Conservation (phyloP, 441 rosid genomes). For the Eruca vesicaria region DNA sequence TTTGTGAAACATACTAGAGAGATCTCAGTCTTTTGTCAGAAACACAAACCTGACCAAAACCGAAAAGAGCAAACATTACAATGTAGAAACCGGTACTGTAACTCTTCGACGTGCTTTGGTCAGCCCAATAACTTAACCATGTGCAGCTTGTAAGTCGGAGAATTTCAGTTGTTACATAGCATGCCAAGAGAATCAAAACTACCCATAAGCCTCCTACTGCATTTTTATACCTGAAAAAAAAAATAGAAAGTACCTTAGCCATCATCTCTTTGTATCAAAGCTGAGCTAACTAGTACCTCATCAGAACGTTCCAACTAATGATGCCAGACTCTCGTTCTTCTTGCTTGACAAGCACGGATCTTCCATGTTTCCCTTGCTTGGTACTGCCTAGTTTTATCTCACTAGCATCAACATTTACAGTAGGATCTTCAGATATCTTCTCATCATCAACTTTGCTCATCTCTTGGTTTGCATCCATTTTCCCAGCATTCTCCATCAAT, state of each 20-base stretch:
- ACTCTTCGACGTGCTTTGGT: slow-evolving; percentile 60
- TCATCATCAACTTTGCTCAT: slow-evolving; percentile 23
- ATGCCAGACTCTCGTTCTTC: slow-evolving; percentile 94
- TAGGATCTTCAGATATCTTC: slow-evolving; percentile 30
- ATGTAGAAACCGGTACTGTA: slow-evolving; percentile 64
- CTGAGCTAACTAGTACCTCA: slow-evolving; percentile 48
- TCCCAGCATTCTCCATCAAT: slow-evolving; percentile 96
- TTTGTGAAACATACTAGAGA: neutral
- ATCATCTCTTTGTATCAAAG: neutral
- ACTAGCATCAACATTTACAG: slow-evolving; percentile 32
- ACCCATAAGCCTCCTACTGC: slow-evolving; percentile 90
- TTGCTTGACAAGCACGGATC: slow-evolving; percentile 79
- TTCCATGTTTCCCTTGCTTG: slow-evolving; percentile 54
- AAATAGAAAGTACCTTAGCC: neutral
- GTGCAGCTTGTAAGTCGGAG: slow-evolving; percentile 86
- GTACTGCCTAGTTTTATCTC: slow-evolving; percentile 33
- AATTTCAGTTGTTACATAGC: slow-evolving; percentile 75
- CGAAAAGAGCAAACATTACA: slow-evolving; percentile 70
- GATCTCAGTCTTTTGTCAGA: neutral
- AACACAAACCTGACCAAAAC: slow-evolving; percentile 76
- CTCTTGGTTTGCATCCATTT: slow-evolving; percentile 76
- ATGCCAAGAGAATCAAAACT: slow-evolving; percentile 63
- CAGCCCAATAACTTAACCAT: slow-evolving; percentile 95
- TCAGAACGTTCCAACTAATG: slow-evolving; percentile 85
- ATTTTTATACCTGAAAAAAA: slow-evolving; percentile 67